Evolutionary conservation across 1,284 basidiomycete species (phyloP), one percentile per base, ranked within the genome.

Genomic region (Rhodotorula sp.): DNA sequence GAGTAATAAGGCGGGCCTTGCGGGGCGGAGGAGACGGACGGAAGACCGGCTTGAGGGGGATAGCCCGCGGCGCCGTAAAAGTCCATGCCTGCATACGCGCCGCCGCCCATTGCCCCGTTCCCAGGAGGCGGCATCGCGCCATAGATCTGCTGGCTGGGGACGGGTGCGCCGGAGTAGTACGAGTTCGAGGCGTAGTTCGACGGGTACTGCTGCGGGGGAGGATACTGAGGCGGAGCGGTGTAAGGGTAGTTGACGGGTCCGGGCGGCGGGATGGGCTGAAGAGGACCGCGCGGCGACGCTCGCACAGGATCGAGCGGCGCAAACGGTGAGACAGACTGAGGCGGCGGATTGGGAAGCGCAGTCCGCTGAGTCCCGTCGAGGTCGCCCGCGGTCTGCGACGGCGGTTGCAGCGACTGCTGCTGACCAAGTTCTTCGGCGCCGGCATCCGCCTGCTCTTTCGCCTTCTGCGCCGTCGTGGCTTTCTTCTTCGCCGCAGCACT

Each of bases 391-490:
- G 30, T 30, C n/a, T 64, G n/a, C n/a, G n/a, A n/a, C n/a, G n/a
- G n/a, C n/a, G n/a, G n/a, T n/a, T n/a, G n/a, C n/a, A n/a, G n/a
- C n/a, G n/a, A n/a, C n/a, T n/a, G n/a, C n/a, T n/a, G 47, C 24
- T 48, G 27, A n/a, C 36, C 30, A 7, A 20, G 30, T 24, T 32
- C 58, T 17, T 30, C 30, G 24, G 57, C 59, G 1, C 29, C 62
- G 36, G 47, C 48, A 8, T 61, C 59, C 20, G 62, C 67, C 53
- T 55, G 62, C 36, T 59, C 66, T 22, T 46, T 59, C 3, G 62
- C 58, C 62, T 68, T 68, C 53, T 51, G 53, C 24, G 57, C 58
- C 13, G 64, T 19, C 27, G 49, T 20, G 34, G 7, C 24, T 49
- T 59, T 64, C 48, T 58, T 59, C 55, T 52, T 64, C 22, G 48